Evolutionary conservation across 352 stramenopile species (phyloP), one percentile per base, ranked within the genome.

Genomic region (Phytopythium oedochilum): DNA sequence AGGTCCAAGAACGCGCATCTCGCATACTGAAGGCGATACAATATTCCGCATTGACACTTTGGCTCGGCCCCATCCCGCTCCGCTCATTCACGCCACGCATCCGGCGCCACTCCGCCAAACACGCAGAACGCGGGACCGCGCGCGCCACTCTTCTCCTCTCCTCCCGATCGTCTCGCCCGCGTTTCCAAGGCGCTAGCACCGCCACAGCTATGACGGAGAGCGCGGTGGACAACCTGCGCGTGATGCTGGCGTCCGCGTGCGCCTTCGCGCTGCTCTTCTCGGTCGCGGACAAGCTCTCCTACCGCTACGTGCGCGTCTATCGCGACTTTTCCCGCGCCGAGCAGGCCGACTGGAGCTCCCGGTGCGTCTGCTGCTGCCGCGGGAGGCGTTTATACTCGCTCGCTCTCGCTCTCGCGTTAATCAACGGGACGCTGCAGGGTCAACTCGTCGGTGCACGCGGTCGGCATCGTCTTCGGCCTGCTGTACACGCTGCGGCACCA

Each of bases 331-430:
- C 79, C 10, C 60, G 59, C 39, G 63, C 71, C 5, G 78, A 94
- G 40, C 73, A 88, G 38, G 82, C 74, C 56, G 83, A 94, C 70
- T 94, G 81, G 81, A 85, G 79, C 63, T 92, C 84, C 36, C 68
- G 84, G 84, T 94, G 59, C 39, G 70, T 54, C 18, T 43, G 34
- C 34, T 6, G 15, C 38, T 17, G 25, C 20, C 18, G n/a, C 0
- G 4, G 10, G 20, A 10, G 35, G 15, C 35, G 35, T 17, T 7
- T 29, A 1, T 17, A 18, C n/a, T 26, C 14, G 42, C 28, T 55
- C 22, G 60, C 44, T 63, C 11, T 59, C 38, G 20, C 22, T 18
- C 20, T 2, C 55, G n/a, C 29, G 8, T 29, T n/a, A n/a, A n/a
- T n/a, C n/a, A n/a, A n/a, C n/a, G n/a, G 43, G 2, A 14, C 18